Base-by-base conservation (phyloP, 116 monocot species). In the Iris pallida region DNA sequence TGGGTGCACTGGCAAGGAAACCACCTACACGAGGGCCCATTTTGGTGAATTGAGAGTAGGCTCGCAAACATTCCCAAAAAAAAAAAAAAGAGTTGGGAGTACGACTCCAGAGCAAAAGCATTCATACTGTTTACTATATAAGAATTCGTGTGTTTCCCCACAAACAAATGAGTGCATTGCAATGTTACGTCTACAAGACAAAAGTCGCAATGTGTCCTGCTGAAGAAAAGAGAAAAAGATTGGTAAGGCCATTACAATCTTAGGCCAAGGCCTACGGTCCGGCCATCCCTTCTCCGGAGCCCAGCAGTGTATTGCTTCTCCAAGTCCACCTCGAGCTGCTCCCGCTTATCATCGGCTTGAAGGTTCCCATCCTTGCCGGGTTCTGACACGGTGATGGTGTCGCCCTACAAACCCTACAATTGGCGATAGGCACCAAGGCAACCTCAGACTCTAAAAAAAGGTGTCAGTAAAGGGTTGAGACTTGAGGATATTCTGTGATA, bases 291-390 rank as follows among this genome's bases (percentile, higher is more conserved):
- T 45, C 97, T 67, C 51, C 92, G 87, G 10, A 97, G 90, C 0
- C 97, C 97, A 4, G 97, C 97, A 2, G 92, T 92, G 79, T 97
- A 97, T 51, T 97, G 97, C 66, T 92, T 97, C 83, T 97, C 97
- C 76, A 97, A 70, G 66, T 97, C 92, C 72, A 80, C 81, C 65
- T 97, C 74, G 52, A 97, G 83, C 75, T 87, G 73, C 81, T 91
- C n/a, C n/a, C n/a, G 74, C 76, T 71, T 82, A 61, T 83, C 86
- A 82, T 89, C 89, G 0, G 64, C 86, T 13, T 80, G n/a, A n/a
- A n/a, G n/a, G n/a, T n/a, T n/a, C n/a, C 85, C 68, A 79, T 77
- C n/a, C 63, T 70, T 65, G 45, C 74, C 76, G 13, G 77, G 67
- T 42, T 71, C 69, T 59, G 18, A 46, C 69, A 82, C 90, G 10